A percentile compares a stretch with the other conserved stretches of the same genome.
These are phyloP conservation scores for Backusella westeae DNA, from an alignment of 192 early-diverging fungal genomes.

Conservation along the genomic window DNA sequence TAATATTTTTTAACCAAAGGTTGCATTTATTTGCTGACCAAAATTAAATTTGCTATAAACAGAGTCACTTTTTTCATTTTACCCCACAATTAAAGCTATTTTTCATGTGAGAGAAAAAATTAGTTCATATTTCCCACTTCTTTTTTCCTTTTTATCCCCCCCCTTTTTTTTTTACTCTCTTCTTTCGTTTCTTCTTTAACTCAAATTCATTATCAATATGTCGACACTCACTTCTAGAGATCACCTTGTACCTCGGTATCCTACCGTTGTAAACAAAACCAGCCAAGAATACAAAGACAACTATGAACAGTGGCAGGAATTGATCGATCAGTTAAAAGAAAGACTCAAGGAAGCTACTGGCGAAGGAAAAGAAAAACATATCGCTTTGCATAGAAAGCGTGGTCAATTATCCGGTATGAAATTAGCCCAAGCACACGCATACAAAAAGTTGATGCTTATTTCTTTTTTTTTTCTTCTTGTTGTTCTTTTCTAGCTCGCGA, in stretches of 20 bases:
- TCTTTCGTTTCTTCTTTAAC: not conserved
- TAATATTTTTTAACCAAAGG: slow-evolving; percentile 4
- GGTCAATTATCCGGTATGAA: slow-evolving; percentile 57
- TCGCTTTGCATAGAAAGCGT: slow-evolving; percentile 54
- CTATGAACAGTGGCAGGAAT: slow-evolving; percentile 49
- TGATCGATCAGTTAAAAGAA: slow-evolving; percentile 50
- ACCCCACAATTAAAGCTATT: not conserved
- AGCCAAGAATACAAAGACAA: slow-evolving; percentile 55
- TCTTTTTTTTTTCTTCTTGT: not conserved
- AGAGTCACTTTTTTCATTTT: not conserved
- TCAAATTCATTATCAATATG: slow-evolving; percentile 10
- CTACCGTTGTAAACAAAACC: slow-evolving; percentile 43
- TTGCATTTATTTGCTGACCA: not conserved
- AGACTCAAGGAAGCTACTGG: slow-evolving; percentile 49
- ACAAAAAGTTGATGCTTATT: not conserved
- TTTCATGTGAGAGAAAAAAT: not conserved
- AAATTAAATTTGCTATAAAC: not conserved
- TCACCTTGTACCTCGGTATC: slow-evolving; percentile 43
- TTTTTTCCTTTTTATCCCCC: not conserved
- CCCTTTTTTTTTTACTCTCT: not conserved
- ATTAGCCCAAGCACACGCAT: not conserved
- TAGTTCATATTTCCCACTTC: not conserved
- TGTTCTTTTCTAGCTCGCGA: slow-evolving; percentile 46
- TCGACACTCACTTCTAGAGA: slow-evolving; percentile 26
- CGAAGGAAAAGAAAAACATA: slow-evolving; percentile 45